These are phyloP conservation scores for Lipomyces spencermartinsiae DNA, from an alignment of 805 yeast species.

Conservation along the genomic window DNA sequence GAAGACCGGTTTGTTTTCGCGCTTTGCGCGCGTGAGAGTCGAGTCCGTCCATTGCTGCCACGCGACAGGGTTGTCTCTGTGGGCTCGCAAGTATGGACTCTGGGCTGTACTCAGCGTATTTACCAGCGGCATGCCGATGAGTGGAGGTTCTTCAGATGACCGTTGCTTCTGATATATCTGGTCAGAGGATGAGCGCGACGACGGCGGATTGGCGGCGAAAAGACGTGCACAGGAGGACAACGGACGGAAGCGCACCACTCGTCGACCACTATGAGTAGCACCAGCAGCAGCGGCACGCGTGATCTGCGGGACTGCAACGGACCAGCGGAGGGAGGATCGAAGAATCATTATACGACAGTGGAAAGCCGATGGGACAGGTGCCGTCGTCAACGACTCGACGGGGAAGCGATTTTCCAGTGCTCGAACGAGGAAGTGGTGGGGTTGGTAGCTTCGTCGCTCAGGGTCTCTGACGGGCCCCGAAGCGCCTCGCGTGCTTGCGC, in stretches of 20 bases:
- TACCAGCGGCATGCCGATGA: conserved; percentile 34
- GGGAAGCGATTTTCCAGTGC: too few species aligned
- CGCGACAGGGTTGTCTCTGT: conserved; percentile 45
- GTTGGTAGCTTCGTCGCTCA: too few species aligned
- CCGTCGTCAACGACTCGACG: background rate
- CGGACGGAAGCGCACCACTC: background rate
- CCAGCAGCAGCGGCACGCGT: background rate
- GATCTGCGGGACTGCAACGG: background rate
- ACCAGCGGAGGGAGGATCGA: background rate
- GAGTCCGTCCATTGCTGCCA: conserved; percentile 49
- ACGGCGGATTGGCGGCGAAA: background rate
- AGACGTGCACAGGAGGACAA: background rate
- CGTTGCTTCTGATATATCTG: background rate
- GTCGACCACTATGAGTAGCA: background rate
- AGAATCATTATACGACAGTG: background rate
- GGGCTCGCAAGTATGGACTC: conserved; percentile 36
- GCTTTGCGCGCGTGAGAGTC: conserved; percentile 44
- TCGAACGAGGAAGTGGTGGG: too few species aligned
- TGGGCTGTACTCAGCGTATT: conserved; percentile 30
- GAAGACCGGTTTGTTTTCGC: conserved; percentile 47
- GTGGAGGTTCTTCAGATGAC: conserved; percentile 3
- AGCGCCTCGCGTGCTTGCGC: too few species aligned
- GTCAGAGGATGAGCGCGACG: background rate
- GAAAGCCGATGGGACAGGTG: background rate
- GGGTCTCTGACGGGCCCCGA: too few species aligned